These are phyloP conservation scores for Exophiala oligosperma DNA, from an alignment of 2,329 filamentous ascomycete genomes.

Conservation along the genomic window DNA sequence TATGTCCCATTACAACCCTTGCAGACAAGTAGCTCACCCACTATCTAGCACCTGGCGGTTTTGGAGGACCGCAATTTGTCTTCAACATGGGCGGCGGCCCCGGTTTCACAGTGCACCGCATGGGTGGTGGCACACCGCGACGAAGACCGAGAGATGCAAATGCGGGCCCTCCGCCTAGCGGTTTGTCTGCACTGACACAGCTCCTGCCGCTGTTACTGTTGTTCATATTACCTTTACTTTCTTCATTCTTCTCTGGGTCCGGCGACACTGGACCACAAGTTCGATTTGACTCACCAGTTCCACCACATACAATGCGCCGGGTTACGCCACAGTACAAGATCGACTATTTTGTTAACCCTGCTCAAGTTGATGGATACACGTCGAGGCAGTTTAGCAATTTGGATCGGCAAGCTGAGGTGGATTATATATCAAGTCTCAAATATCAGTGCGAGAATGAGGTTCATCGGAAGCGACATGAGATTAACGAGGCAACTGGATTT, in stretches of 20 bases:
- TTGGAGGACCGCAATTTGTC: constrained; percentile 85
- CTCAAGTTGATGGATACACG: constrained; percentile 70
- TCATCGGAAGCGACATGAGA: constrained; percentile 62
- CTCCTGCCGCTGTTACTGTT: constrained; percentile 86
- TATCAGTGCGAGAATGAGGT: constrained; percentile 75
- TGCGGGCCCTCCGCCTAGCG: constrained; percentile 54
- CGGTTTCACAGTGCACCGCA: constrained; percentile 91
- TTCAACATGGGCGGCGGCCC: constrained; percentile 94
- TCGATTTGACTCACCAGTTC: constrained; percentile 69
- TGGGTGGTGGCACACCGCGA: constrained; percentile 77
- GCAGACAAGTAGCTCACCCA: constrained; percentile 7
- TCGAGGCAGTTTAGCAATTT: constrained; percentile 69
- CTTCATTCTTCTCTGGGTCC: constrained; percentile 69
- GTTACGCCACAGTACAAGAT: constrained; percentile 70
- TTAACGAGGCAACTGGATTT: constrained; percentile 82
- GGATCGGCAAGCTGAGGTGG: constrained; percentile 74
- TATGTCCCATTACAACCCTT: constrained; percentile 32
- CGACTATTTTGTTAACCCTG: constrained; percentile 82
- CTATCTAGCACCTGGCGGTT: constrained; percentile 54
- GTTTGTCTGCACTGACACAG: constrained; percentile 62
- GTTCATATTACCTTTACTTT: constrained; percentile 81
- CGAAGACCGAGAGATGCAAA: constrained; percentile 70
- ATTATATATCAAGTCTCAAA: constrained; percentile 67
- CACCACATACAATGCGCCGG: constrained; percentile 73
- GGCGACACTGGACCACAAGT: constrained; percentile 65